Evolutionary conservation across 1,284 basidiomycete genomes (phyloP).

Genomic region (Moesziomyces aphidis): DNA sequence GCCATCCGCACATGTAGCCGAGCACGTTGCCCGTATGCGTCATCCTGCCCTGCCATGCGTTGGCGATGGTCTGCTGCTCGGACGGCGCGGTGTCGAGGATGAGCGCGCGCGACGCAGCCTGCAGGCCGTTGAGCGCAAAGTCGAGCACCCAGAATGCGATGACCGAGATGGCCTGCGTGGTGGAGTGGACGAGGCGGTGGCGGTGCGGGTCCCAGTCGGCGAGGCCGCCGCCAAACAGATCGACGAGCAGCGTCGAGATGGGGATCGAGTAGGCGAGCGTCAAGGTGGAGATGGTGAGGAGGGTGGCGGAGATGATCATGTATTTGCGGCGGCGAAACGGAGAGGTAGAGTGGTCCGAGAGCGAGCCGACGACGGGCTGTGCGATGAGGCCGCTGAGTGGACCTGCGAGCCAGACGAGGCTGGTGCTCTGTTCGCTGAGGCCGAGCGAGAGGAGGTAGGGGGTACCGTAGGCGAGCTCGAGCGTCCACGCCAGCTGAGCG

Average conservation of each 20-base stretch:
- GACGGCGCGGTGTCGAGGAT: slow-evolving; percentile 88
- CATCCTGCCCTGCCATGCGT: slow-evolving; percentile 93
- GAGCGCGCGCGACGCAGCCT: slow-evolving; percentile 91
- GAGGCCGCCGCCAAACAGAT: slow-evolving; percentile 79
- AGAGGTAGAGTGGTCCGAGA: slow-evolving; percentile 91
- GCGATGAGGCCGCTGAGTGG: slow-evolving; percentile 91
- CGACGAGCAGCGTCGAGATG: slow-evolving; percentile 80
- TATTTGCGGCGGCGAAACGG: slow-evolving; percentile 86
- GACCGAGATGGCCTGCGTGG: slow-evolving; percentile 76
- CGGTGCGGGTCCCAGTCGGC: slow-evolving; percentile 91
- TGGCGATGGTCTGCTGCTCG: slow-evolving; percentile 87
- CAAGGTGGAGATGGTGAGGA: slow-evolving; percentile 79
- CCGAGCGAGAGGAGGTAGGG: slow-evolving; percentile 91
- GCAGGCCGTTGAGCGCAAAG: slow-evolving; percentile 89
- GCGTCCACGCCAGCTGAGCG: slow-evolving; percentile 91
- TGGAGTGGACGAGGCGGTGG: slow-evolving; percentile 21
- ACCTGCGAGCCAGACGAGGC: slow-evolving; percentile 95
- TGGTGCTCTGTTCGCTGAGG: slow-evolving; percentile 88
- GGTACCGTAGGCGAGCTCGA: slow-evolving; percentile 85
- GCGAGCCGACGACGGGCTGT: slow-evolving; percentile 92
- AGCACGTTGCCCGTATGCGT: slow-evolving; percentile 61
- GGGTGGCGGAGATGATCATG: slow-evolving; percentile 83
- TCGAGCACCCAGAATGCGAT: slow-evolving; percentile 91
- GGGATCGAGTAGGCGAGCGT: slow-evolving; percentile 87
- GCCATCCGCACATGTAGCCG: slow-evolving; percentile 75